Evolutionary conservation across 2,329 filamentous ascomycete species (phyloP).

Genomic region (Aspergillus carbonarius): DNA sequence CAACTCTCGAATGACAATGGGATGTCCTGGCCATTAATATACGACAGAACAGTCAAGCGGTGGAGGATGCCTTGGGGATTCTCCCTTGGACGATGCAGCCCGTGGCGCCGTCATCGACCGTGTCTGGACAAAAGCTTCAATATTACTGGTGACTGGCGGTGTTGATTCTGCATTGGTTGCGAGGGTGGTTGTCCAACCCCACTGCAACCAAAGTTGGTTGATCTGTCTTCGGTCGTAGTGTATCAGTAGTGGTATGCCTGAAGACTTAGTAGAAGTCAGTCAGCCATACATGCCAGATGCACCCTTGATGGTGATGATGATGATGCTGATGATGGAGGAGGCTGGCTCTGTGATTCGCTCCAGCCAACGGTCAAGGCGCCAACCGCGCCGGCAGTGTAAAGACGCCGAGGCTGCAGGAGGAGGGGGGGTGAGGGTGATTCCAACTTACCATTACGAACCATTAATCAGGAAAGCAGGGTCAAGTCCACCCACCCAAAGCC

Average conservation of each 20-base stretch:
- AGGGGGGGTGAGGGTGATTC: background rate
- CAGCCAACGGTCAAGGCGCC: conserved; percentile 9
- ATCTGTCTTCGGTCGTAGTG: background rate
- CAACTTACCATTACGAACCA: background rate
- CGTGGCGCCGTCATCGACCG: conserved; percentile 21
- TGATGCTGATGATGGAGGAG: conserved; percentile 1
- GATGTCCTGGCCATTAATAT: conserved; percentile 15
- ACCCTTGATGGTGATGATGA: background rate
- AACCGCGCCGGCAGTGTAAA: conserved; percentile 2
- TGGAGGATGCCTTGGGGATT: background rate
- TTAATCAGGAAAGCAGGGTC: background rate
- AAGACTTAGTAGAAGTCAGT: background rate
- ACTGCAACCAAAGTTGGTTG: conserved; percentile 8
- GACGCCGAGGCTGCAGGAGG: background rate
- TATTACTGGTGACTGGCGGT: background rate
- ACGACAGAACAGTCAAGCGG: conserved; percentile 6
- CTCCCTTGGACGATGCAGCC: conserved; percentile 11
- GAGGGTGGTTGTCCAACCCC: conserved; percentile 2
- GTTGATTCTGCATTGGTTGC: background rate
- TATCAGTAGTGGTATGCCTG: background rate
- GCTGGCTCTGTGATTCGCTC: conserved; percentile 12
- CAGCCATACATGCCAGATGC: background rate
- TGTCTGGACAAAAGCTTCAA: conserved; percentile 10
- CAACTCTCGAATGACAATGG: background rate
- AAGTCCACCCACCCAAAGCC: background rate